A percentile compares a stretch with the other conserved stretches of the same genome.
Conservation (phyloP, 2,329 filamentous ascomycete genomes). For the Penicillium hesseltinei region DNA sequence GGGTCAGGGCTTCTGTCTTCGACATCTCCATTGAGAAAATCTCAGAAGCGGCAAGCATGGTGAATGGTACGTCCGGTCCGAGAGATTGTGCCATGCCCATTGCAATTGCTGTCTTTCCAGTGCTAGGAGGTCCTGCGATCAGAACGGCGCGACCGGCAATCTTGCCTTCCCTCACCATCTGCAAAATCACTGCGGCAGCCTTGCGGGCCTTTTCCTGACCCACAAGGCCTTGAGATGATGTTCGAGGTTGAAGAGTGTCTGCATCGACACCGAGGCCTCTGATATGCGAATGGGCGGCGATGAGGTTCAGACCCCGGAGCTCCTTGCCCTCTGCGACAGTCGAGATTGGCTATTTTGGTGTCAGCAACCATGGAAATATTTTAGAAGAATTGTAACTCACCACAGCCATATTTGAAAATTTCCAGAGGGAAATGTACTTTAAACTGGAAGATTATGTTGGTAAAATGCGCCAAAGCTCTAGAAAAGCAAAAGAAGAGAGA, state of each 20-base stretch:
- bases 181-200: conserved; percentile 90
- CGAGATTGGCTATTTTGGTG: conserved; percentile 56
- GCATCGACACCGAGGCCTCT: conserved; percentile 90
- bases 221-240: conserved; percentile 85
- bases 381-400: conserved; percentile 25
- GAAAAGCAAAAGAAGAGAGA: conserved; percentile 9
- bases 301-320: conserved; percentile 92
- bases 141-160: conserved; percentile 93
- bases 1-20: conserved; percentile 95
- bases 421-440: background rate
- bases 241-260: conserved; percentile 83
- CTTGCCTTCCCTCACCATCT: conserved; percentile 99
- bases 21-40: conserved; percentile 99
- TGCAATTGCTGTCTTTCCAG: conserved; percentile 96
- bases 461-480: conserved; percentile 4
- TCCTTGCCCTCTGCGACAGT: conserved; percentile 95
- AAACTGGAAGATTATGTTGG: background rate
- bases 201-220: conserved; percentile 96
- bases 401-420: conserved; percentile 35
- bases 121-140: conserved; percentile 93
- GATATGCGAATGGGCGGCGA: conserved; percentile 97
- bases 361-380: conserved; percentile 11
- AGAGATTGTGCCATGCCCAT: conserved; percentile 99
- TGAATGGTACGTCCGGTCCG: conserved; percentile 92
- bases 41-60: conserved; percentile 89